phyloP scores from a whole-genome alignment of 23 red algal species.

The Agarophyton chilense region DNA sequence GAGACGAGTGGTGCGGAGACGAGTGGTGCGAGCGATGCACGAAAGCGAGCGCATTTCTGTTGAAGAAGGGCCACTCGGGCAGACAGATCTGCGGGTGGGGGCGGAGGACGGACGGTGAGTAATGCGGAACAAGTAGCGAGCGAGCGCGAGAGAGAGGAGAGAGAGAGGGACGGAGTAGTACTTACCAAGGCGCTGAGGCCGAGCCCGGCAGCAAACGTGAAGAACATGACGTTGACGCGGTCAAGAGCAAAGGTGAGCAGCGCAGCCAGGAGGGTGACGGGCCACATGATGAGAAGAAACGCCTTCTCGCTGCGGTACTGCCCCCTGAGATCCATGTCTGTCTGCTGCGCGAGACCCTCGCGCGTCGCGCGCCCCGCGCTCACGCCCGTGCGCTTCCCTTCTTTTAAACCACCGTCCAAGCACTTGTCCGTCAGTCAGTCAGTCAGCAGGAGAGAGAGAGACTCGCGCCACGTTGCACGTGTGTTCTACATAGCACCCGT shows the following conservation, averaged over 20 bases:
- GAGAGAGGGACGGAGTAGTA: background rate
- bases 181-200: constrained; percentile 18
- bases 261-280: constrained; percentile 26
- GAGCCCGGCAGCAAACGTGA: constrained; percentile 25
- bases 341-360: background rate
- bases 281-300: constrained; percentile 48
- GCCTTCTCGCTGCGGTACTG: constrained; percentile 37
- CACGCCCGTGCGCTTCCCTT: background rate
- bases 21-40: no score
- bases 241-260: constrained; percentile 46
- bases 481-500: no score
- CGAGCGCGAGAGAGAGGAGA: background rate
- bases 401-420: no score
- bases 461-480: no score
- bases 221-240: constrained; percentile 38
- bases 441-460: no score
- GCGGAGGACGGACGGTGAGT: no score
- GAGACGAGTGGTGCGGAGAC: no score
- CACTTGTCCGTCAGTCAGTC: no score
- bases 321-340: constrained; percentile 48
- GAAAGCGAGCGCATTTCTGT: constrained; percentile 14
- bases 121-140: no score
- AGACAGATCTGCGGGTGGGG: constrained; percentile 54
- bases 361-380: no score
- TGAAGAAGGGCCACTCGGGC: constrained; percentile 43